Evolutionary conservation across 2,329 filamentous ascomycete genomes (phyloP), one percentile per base, ranked within the genome.

Genomic region (Xylaria sp.): DNA sequence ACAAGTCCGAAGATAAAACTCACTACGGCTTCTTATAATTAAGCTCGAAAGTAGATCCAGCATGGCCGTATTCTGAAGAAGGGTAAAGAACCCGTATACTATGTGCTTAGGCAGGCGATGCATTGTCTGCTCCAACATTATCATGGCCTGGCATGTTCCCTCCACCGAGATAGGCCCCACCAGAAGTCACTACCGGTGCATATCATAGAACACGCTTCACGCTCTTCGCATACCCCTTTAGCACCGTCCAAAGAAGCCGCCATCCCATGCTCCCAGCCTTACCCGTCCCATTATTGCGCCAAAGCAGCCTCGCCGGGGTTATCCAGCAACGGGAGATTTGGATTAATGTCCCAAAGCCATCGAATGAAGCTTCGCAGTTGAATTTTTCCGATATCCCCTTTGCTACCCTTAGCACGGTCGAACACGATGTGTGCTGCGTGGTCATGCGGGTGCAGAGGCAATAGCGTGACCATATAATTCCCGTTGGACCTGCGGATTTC

Each of bases 271-370:
- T 7, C 3, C 23, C n/a, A 48, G 10, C 31, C 9, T 9, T 48
- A 15, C 39, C 39, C 39, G 2, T 23, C 23, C 15, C 48, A 23
- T 46, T 10, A 52, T 25, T n/a, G 5, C 18, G 34, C 44, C 41
- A 60, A 48, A 20, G 20, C 2, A 28, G 10, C 15, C 28, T 31
- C 3, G 1, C 28, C 34, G 18, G 28, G 39, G 13, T 20, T 7
- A n/a, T 13, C 67, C 23, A 74, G n/a, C 55, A 65, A 68, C 31
- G 46, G 44, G 44, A 76, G 66, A 1, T 59, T 58, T 0, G 67
- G 66, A 28, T 73, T 75, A 12, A 74, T 63, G 2, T 10, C 23
- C 25, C 72, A 69, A 20, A 78, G 60, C 76, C 75, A 78, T 41
- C 67, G 66, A 20, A 74, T 69, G 13, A 78, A 76, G 1, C 59